Percentiles rank a stretch among this genome's conserved stretches.
Evolutionary conservation across 441 rosid species (phyloP).

Genomic region (Adansonia madagascariensis): DNA sequence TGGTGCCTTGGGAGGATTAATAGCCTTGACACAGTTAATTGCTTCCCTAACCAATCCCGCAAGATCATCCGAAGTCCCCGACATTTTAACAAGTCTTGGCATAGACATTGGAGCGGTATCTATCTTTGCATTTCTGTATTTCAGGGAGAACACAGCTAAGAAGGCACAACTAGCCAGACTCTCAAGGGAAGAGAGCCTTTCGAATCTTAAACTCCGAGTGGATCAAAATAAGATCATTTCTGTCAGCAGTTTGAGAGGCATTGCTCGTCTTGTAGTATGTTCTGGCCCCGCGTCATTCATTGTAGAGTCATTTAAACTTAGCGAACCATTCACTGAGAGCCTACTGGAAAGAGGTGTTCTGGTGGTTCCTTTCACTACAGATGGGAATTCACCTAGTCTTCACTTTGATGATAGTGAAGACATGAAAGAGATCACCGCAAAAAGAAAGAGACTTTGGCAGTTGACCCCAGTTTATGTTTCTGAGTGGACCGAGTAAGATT

Average conservation of each 20-base stretch:
- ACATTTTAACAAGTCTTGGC: constrained; percentile 62
- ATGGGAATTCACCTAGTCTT: constrained; percentile 63
- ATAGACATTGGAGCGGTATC: constrained; percentile 81
- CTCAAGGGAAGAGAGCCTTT: constrained; percentile 86
- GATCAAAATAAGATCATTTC: constrained; percentile 63
- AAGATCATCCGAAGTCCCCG: constrained; percentile 67
- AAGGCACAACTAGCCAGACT: constrained; percentile 78
- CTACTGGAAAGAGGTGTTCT: constrained; percentile 90
- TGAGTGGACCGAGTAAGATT: constrained; percentile 79
- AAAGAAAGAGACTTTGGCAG: constrained; percentile 77
- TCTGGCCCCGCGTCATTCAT: constrained; percentile 72
- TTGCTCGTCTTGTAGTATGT: constrained; percentile 85
- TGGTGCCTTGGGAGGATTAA: constrained; percentile 73
- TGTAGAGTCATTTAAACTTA: constrained; percentile 67
- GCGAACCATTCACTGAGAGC: constrained; percentile 70
- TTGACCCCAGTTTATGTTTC: constrained; percentile 56
- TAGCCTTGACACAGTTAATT: constrained; percentile 75
- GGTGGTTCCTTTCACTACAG: constrained; percentile 77
- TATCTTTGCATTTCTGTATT: constrained; percentile 75
- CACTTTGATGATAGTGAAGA: constrained; percentile 67
- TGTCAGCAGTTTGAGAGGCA: constrained; percentile 65
- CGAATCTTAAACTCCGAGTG: constrained; percentile 81
- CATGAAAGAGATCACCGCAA: constrained; percentile 50
- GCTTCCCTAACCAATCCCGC: constrained; percentile 73
- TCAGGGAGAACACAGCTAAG: constrained; percentile 73